Base-by-base conservation (phyloP, 2,329 filamentous ascomycete species). In the Ophiosphaerella korrae region DNA sequence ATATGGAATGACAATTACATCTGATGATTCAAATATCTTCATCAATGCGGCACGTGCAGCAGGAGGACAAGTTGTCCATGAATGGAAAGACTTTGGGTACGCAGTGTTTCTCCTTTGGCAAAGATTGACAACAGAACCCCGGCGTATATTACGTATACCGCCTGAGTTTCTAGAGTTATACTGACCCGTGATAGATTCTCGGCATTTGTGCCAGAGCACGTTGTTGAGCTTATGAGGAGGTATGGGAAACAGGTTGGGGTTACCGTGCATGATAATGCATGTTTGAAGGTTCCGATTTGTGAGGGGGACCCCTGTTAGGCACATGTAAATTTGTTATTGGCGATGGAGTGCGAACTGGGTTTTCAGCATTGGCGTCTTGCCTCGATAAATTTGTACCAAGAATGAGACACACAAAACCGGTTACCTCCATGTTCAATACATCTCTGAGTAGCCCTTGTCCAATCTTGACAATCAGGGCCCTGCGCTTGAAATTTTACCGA, bases 221-320 rank as follows among this genome's bases (percentile, higher is more conserved):
- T 59, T 12, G 39, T 60, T 26, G 29, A 35, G 3, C 42, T 62
- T 16, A 42, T 60, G 5, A 43, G 48, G 29, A 46, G 45, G 3
- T 40, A 53, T 42, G 42, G 42, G 6, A 32, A 43, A 4, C 43
- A 40, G 8, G 36, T 50, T n/a, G 50, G 49, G 3, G 13, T 57
- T 5, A 50, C 50, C 36, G 29, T 57, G 21, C 41, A 40, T 13
- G 47, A 54, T 6, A 61, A 61, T 42, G 57, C 52, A 7, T 61
- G 57, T 29, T 8, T 46, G 7, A 39, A 50, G 43, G 45, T 61
- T 35, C 57, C 57, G 18, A 54, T 53, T 47, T 61, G 57, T 40
- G 57, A 21, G 57, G 1, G 57, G 57, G 38, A 52, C 46, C 11
- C 52, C 57, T 21, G 58, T 55, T 38, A 58, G 54, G 53, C 42